Percentiles rank a stretch among this genome's conserved stretches.
Conservation (phyloP, 1,284 basidiomycete genomes). For the Trametes sp. region DNA sequence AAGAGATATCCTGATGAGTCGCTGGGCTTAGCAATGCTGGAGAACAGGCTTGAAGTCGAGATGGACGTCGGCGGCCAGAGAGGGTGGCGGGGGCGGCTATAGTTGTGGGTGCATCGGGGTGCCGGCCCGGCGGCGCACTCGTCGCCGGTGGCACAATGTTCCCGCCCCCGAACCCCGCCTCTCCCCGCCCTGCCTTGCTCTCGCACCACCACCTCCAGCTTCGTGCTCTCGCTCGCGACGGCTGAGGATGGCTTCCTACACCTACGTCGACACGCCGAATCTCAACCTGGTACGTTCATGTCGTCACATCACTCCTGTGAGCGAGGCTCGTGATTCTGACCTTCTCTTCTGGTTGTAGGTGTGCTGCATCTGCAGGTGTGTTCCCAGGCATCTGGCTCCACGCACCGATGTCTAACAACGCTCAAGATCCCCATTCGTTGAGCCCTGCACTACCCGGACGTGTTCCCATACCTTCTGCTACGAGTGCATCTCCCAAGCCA, state of each 20-base stretch:
- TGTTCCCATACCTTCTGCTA: constrained; percentile 88
- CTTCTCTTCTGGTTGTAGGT: constrained; percentile 49
- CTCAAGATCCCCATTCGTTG: constrained; percentile 70
- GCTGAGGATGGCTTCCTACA: constrained; percentile 37
- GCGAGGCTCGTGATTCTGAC: neutral
- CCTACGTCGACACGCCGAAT: constrained; percentile 64
- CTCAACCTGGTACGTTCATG: constrained; percentile 56
- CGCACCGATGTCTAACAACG: constrained; percentile 4
- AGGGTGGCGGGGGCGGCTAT: no score
- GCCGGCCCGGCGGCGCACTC: neutral
- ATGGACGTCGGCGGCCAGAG: no score
- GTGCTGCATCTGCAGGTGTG: constrained; percentile 84
- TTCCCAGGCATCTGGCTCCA: constrained; percentile 1
- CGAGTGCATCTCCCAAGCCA: constrained; percentile 75
- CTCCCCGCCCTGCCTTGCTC: neutral
- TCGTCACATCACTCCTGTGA: neutral
- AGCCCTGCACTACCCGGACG: constrained; percentile 75
- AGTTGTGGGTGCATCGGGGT: neutral
- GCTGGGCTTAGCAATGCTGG: no score
- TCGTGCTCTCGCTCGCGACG: neutral
- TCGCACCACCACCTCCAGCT: neutral
- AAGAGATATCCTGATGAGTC: no score
- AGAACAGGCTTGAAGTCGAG: no score
- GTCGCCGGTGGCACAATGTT: neutral
- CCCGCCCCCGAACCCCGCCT: neutral